Base-by-base conservation (phyloP, 768 basidiomycete genomes). In the Lyophyllum decastes region DNA sequence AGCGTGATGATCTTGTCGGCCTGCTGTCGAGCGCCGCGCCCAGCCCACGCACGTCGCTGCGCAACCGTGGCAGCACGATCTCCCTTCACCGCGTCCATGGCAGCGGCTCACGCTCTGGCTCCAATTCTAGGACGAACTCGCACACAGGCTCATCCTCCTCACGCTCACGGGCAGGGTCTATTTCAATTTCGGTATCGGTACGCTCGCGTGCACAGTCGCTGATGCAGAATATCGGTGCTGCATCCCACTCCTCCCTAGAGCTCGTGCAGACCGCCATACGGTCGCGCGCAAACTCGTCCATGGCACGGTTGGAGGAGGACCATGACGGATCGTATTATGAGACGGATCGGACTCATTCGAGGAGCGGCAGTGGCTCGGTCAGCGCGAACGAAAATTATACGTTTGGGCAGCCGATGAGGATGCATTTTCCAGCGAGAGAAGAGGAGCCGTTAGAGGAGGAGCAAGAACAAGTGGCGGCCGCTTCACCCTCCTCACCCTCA, bases 171-270 rank as follows among this genome's bases (percentile, higher is more conserved):
- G 82, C 80, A 14, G 75, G 76, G 26, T 73, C 81, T 0, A 73
- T 74, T 16, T 79, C 81, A 16, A 63, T 70, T 11, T 58, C 68
- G 74, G 41, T 82, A 75, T 52, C 77, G 78, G 81, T 84, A 40
- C 81, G 90, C n/a, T 83, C 83, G 33, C 76, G 87, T 6, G 75
- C 88, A 4, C 87, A 89, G 66, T 86, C 85, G 3, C 66, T 91
- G 55, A 82, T 92, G 57, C 87, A 89, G 58, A 79, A 80, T 50
- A 75, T 90, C 11, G 80, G 81, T 1, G 80, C 82, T 4, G 87
- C 86, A 0, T 86, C 85, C 8, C 75, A 81, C 35, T 83, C 83
- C 0, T 87, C 85, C 26, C 64, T 88, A 38, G 86, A 86, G 30
- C 76, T 83, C 12, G 82, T 85, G 17, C 77, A 78, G 58, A 69